Evolutionary conservation across 345 rosid genomes (phyloP), one percentile per base, ranked within the genome.

Genomic region (Heritiera fomes): DNA sequence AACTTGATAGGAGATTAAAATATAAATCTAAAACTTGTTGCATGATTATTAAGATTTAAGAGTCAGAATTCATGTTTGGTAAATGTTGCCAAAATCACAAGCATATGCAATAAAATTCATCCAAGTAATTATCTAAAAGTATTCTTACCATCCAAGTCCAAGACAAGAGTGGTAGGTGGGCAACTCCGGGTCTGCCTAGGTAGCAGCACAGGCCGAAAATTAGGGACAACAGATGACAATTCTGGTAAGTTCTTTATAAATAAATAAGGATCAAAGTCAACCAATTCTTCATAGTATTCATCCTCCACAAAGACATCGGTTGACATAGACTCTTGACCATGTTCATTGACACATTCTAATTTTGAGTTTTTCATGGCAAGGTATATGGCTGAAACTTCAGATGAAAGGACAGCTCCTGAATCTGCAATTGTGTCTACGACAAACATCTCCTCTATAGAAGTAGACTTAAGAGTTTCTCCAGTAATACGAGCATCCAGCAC

Each of bases 111-210:
- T 52, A 6, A 77, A 43, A 20, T 23, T 46, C 30, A 49, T 49
- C 50, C 28, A 75, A 43, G 71, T 45, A 65, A 45, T 52, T 28
- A 61, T 20, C 45, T 6, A 28, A 61, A 43, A n/a, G 78, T 50
- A 75, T 77, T 18, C 87, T 85, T 86, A 96, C 99, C 99, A 73
- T 96, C 99, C 77, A 96, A 89, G 85, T 97, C 99, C 74, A 97
- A 82, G 79, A 97, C 99, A 56, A 96, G 97, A 74, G 98, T 91
- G 41, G 91, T 90, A 63, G 94, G 85, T 58, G 97, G 98, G 77
- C 99, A 94, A 86, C 99, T 97, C 81, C 98, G 91, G 23, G 99
- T 94, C 87, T 93, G 98, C 86, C 87, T 94, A 49, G 98, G 99
- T 52, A 94, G 93, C 80, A 94, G 85, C 77, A 91, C 80, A 5